A percentile compares a stretch with the other conserved stretches of the same genome.
Evolutionary conservation across 352 stramenopile species (phyloP).

Genomic region (Phytophthora europaea): DNA sequence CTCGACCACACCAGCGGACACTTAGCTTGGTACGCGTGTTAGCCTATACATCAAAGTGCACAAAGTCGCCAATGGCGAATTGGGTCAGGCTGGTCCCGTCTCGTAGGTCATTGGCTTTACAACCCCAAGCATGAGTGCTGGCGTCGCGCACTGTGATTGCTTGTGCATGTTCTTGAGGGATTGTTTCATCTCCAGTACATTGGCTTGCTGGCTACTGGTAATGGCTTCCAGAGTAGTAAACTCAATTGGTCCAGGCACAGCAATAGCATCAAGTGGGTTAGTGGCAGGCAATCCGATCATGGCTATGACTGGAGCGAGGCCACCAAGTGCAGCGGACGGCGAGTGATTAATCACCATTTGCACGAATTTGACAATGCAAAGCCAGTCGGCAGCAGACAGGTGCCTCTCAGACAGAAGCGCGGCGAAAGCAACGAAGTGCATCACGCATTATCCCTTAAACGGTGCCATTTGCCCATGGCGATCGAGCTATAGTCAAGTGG

Average conservation of each 20-base stretch:
- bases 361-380: too few relatives aligned
- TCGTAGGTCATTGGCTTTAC: background rate
- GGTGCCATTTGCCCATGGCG: too few relatives aligned
- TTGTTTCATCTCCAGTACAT: too few relatives aligned
- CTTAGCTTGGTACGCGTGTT: background rate
- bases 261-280: background rate
- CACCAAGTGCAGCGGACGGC: background rate
- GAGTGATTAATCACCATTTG: too few relatives aligned
- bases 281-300: too few relatives aligned
- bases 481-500: too few relatives aligned
- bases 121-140: background rate
- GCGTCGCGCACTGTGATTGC: background rate
- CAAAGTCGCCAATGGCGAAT: background rate
- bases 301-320: too few relatives aligned
- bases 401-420: too few relatives aligned
- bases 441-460: too few relatives aligned
- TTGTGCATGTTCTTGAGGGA: conserved; percentile 1
- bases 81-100: background rate
- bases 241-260: background rate
- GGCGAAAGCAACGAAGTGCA: too few relatives aligned
- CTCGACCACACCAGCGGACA: background rate
- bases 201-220: too few relatives aligned
- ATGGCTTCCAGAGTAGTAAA: background rate
- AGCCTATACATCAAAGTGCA: background rate
- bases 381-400: too few relatives aligned